These are phyloP conservation scores for Phytophthora fragariaefolia DNA, from an alignment of 352 stramenopile genomes.

Conservation along the genomic window DNA sequence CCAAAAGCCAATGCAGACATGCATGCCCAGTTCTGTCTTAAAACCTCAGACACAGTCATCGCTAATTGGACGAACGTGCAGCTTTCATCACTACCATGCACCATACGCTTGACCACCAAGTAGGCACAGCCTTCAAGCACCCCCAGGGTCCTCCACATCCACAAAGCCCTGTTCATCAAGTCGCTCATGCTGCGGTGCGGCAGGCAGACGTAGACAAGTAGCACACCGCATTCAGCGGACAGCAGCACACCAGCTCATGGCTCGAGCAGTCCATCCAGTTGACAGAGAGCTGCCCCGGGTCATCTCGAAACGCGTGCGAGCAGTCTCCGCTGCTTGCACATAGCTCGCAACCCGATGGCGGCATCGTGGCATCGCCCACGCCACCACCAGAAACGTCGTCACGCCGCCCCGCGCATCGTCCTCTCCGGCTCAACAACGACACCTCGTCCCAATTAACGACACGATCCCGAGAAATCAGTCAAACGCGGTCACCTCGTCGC, in stretches of 20 bases:
- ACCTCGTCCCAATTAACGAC: not conserved
- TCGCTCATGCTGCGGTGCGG: slow-evolving; percentile 23
- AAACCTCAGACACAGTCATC: too few species aligned
- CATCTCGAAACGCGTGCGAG: slow-evolving; percentile 29
- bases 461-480: not conserved
- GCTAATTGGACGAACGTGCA: not conserved
- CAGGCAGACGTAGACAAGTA: slow-evolving; percentile 33
- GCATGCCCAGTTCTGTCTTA: not conserved
- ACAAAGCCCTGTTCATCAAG: slow-evolving; percentile 24
- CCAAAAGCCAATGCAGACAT: not conserved
- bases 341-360: slow-evolving; percentile 29
- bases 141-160: slow-evolving; percentile 20
- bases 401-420: not conserved
- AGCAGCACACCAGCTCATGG: slow-evolving; percentile 32
- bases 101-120: slow-evolving; percentile 12
- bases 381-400: slow-evolving; percentile 1
- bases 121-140: slow-evolving; percentile 17
- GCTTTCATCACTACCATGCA: not conserved
- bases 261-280: slow-evolving; percentile 29
- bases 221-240: slow-evolving; percentile 30
- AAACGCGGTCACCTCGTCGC: not conserved
- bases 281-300: slow-evolving; percentile 27
- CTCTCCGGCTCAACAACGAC: not conserved
- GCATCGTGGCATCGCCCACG: slow-evolving; percentile 16
- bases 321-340: slow-evolving; percentile 30